Base-by-base conservation (phyloP, 371 early-diverging fungal species). In the Encephalitozoon cuniculi region DNA sequence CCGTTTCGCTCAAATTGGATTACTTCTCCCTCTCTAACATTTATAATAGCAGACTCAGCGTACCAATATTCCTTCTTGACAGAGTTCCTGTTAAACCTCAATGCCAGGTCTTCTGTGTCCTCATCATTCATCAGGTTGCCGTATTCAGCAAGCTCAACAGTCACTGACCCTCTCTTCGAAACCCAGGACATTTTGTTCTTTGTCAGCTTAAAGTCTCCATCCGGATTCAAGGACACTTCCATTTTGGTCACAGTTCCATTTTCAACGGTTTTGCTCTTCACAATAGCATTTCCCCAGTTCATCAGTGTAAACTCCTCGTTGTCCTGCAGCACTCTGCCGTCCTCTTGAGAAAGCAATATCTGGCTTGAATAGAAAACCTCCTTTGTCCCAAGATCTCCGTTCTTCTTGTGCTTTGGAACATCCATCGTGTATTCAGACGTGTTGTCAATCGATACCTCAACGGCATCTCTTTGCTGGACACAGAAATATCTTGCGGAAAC, bases 101-200 rank as follows among this genome's bases (percentile, higher is more conserved):
- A 90, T 77, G 87, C 83, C 44, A 95, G 85, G 4, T 90, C 88
- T 78, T 96, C 97, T 49, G 88, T 90, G 68, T 93, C 95, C 81
- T 94, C 95, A 1, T 95, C 86, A 88, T 94, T 94, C 88, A 86
- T 94, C 93, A 79, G 89, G 78, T 70, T 95, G 85, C 72, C 88
- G 81, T 44, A 90, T 87, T 73, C 89, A 81, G 63, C 87, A 85
- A 11, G 89, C 83, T 77, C 83, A 75, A 67, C 81, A 66, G 15
- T 88, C 84, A 28, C 86, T 4, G 64, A 21, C 8, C 79, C 65
- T 12, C 69, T 74, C 55, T 81, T 79, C 6, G 88, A 83, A 71
- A 98, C 88, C 98, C 98, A 99, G 1, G 97, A 94, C 67, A 98
- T 85, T 90, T 97, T 97, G 89, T 94, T 93, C 88, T 94, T 94